A percentile compares a stretch with the other conserved stretches of the same genome.
Conservation (phyloP, 306 rosid genomes). For the Vigna unguiculata region DNA sequence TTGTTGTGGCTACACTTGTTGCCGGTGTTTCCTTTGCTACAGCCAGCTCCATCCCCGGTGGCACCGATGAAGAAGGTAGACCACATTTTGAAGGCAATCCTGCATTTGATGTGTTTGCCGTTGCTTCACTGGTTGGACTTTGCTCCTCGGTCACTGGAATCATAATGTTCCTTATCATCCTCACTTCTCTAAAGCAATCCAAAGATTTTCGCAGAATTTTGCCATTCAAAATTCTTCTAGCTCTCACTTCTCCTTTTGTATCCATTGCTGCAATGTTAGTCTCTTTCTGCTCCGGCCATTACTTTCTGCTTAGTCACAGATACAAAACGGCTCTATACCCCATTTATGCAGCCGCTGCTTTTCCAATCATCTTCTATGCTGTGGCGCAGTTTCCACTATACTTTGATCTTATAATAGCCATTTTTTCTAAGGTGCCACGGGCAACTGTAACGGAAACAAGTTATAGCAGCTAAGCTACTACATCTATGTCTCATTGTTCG, state of each 20-base stretch:
- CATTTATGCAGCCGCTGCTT: conserved; percentile 47
- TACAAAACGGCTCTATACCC: conserved; percentile 40
- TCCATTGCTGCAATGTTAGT: conserved; percentile 58
- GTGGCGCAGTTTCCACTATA: conserved; percentile 61
- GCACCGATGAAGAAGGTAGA: conserved; percentile 21
- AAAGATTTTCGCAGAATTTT: conserved; percentile 52
- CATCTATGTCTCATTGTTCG: neutral
- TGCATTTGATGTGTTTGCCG: conserved; percentile 51
- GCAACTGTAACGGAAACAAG: conserved; percentile 19
- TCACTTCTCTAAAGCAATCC: conserved; percentile 50
- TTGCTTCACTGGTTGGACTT: conserved; percentile 51
- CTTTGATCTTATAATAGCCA: conserved; percentile 56
- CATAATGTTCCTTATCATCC: neutral
- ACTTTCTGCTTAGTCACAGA: conserved; percentile 48
- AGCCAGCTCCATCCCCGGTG: conserved; percentile 53
- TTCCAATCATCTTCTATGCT: conserved; percentile 59
- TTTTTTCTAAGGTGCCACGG: conserved; percentile 38
- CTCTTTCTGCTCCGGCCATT: conserved; percentile 61
- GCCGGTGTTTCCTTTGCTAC: conserved; percentile 54
- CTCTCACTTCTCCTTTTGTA: conserved; percentile 57
- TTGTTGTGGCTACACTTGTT: conserved; percentile 48
- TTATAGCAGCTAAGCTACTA: neutral
- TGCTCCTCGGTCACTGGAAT: too few species aligned
- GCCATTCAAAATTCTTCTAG: conserved; percentile 56
- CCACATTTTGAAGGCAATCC: conserved; percentile 50